Percentiles rank a stretch among this genome's conserved stretches.
Conservation (phyloP, 2,329 filamentous ascomycete species). For the Colletotrichum truncatum region DNA sequence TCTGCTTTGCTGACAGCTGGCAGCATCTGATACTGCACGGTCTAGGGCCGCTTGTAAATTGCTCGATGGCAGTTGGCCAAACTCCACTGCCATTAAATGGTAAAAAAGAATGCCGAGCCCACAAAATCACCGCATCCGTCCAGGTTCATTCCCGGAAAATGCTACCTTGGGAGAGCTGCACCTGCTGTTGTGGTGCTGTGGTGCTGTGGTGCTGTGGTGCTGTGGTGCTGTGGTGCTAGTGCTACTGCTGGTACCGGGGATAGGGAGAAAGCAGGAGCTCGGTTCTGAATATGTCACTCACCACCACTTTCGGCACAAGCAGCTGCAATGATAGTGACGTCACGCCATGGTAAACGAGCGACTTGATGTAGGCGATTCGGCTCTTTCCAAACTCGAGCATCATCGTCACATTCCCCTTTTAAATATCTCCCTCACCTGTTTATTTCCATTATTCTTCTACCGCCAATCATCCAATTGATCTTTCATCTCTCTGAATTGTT, state of each 20-base stretch:
- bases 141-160: neutral
- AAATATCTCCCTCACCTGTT: neutral
- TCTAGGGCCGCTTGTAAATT: slow-evolving; percentile 7
- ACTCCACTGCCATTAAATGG: neutral
- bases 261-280: neutral
- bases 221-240: too few relatives aligned
- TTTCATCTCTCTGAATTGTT: neutral
- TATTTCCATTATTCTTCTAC: neutral
- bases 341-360: slow-evolving; percentile 16
- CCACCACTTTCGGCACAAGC: neutral
- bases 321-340: slow-evolving; percentile 13
- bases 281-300: slow-evolving; percentile 15
- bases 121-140: slow-evolving; percentile 3
- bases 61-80: slow-evolving; percentile 2
- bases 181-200: too few relatives aligned
- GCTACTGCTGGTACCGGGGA: too few relatives aligned
- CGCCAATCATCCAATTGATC: neutral
- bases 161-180: neutral
- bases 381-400: neutral
- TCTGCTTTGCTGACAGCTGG: neutral
- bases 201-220: too few relatives aligned
- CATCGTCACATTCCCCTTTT: neutral
- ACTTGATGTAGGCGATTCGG: neutral
- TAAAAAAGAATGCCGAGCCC: too few relatives aligned
- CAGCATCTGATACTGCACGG: neutral